Conservation (phyloP, 805 yeast species). For the Metschnikowia shivogae region DNA sequence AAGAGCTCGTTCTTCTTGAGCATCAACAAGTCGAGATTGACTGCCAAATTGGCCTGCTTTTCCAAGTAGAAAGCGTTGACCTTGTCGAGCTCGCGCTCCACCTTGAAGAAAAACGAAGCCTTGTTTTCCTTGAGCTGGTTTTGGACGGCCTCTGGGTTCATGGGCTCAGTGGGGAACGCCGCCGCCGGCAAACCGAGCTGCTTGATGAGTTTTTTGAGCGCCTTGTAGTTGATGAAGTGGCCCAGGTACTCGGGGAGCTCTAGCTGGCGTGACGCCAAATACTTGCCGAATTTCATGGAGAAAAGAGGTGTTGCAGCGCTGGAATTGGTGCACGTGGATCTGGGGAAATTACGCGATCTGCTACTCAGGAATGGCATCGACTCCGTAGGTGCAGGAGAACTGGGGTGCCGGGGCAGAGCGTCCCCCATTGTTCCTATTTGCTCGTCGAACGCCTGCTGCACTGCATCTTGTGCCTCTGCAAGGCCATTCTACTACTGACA, state of each 20-base stretch:
- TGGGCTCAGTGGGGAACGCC: constrained; percentile 15
- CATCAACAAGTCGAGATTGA: constrained; percentile 70
- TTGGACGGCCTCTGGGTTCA: constrained; percentile 27
- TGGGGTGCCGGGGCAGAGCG: no score
- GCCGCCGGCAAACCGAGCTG: constrained; percentile 53
- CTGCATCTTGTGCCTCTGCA: no score
- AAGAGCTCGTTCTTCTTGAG: constrained; percentile 61
- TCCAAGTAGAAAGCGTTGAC: constrained; percentile 89
- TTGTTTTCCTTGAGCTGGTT: constrained; percentile 76
- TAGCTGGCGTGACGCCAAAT: constrained; percentile 87
- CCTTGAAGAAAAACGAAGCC: constrained; percentile 81
- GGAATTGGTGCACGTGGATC: constrained; percentile 6
- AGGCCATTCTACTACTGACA: no score
- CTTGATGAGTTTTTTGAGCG: constrained; percentile 86
- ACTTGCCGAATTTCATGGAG: constrained; percentile 86
- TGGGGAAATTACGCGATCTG: constrained; percentile 3
- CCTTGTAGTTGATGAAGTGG: constrained; percentile 91
- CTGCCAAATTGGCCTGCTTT: constrained; percentile 82
- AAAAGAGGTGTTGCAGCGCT: not conserved
- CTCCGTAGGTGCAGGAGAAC: no score
- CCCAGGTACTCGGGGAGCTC: constrained; percentile 95
- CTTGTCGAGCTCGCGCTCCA: constrained; percentile 93
- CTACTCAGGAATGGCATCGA: no score
- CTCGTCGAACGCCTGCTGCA: no score
- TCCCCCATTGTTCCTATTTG: no score